Evolutionary conservation across 495 filamentous ascomycete species (phyloP).

Genomic region (Podospora fimiseda): DNA sequence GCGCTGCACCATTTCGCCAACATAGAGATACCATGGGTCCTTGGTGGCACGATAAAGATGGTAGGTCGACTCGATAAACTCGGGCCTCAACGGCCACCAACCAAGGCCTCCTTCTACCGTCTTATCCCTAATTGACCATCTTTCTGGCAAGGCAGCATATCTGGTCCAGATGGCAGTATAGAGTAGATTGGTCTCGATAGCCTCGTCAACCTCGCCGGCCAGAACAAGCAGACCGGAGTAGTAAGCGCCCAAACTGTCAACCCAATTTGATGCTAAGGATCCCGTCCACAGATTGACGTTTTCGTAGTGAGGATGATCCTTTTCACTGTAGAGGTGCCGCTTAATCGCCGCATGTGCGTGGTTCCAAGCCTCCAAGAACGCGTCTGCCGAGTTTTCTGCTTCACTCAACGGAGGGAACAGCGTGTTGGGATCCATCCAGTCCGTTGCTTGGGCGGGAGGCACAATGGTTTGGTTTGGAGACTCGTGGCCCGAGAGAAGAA

Average conservation of each 20-base stretch:
- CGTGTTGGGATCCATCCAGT: constrained; percentile 49
- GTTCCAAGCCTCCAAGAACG: constrained; percentile 80
- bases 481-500: constrained; percentile 70
- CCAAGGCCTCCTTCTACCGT: constrained; percentile 78
- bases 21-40: constrained; percentile 93
- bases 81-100: constrained; percentile 93
- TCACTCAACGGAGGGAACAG: constrained; percentile 54
- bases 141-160: constrained; percentile 85
- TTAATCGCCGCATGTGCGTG: constrained; percentile 79
- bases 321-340: constrained; percentile 71
- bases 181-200: constrained; percentile 78
- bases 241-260: constrained; percentile 91
- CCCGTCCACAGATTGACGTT: constrained; percentile 86
- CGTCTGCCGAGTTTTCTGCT: constrained; percentile 62
- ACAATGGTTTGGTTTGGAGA: constrained; percentile 44
- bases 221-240: constrained; percentile 87
- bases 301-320: constrained; percentile 78
- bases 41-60: constrained; percentile 87
- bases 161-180: constrained; percentile 91
- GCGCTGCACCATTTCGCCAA: constrained; percentile 88
- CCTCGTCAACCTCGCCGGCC: constrained; percentile 84
- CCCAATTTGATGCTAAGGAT: constrained; percentile 73
- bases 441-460: constrained; percentile 20
- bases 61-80: constrained; percentile 94
- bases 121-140: constrained; percentile 84